Evolutionary conservation across 2,329 filamentous ascomycete species (phyloP).

Genomic region (Cladophialophora bantiana): DNA sequence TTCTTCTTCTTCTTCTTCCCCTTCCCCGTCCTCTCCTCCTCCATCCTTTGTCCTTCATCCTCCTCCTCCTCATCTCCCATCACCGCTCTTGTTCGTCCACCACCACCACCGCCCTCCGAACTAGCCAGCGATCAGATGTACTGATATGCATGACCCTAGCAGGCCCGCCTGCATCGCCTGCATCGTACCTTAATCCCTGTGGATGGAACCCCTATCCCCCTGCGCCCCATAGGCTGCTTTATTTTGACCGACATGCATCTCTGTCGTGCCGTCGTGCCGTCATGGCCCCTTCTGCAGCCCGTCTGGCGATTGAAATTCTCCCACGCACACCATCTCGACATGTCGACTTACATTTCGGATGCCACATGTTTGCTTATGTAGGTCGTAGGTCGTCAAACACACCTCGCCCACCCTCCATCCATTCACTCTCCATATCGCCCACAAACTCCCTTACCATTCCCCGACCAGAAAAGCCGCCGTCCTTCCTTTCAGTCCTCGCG

Average conservation of each 20-base stretch:
- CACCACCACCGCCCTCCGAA: background rate
- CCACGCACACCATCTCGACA: slow-evolving; percentile 1
- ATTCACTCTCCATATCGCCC: background rate
- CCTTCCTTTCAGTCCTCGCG: no score
- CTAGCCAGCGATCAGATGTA: background rate
- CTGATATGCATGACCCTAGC: slow-evolving; percentile 1
- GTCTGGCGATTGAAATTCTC: slow-evolving; percentile 6
- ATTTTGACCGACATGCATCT: slow-evolving; percentile 13
- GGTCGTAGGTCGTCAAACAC: background rate
- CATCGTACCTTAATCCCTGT: slow-evolving; percentile 15
- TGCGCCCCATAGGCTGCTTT: slow-evolving; percentile 20
- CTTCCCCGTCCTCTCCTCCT: no score
- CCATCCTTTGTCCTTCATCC: background rate
- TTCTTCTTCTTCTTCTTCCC: no score
- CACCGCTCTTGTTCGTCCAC: background rate
- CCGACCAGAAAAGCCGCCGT: no score
- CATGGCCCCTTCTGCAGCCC: background rate
- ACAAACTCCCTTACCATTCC: no score
- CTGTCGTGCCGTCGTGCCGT: slow-evolving; percentile 15
- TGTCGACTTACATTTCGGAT: background rate
- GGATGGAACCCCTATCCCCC: slow-evolving; percentile 1
- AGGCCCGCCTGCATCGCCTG: slow-evolving; percentile 6
- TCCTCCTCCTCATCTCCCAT: background rate
- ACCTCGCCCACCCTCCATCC: background rate
- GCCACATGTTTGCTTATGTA: background rate